Percentiles rank a stretch among this genome's conserved stretches.
phyloP scores from a whole-genome alignment of 2,329 filamentous ascomycete species.

The Escovopsis sp. region DNA sequence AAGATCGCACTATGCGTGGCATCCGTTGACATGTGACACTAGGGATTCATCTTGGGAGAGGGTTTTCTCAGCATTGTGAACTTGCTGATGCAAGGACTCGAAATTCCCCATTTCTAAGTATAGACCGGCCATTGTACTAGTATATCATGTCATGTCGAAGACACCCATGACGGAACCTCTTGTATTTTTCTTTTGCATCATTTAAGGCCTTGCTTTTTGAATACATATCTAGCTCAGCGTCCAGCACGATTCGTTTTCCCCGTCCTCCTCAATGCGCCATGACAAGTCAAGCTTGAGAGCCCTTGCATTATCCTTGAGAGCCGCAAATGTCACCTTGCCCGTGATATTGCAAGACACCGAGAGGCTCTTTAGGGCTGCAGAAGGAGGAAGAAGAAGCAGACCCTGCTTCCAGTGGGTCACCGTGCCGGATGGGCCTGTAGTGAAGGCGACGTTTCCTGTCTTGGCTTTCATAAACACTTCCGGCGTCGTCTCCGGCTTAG shows the following conservation, averaged over 20 bases:
- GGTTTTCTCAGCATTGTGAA: conserved; percentile 88
- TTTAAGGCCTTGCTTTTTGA: too few species aligned
- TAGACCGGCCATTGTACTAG: conserved; percentile 1
- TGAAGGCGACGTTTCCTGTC: conserved; percentile 62
- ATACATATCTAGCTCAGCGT: conserved; percentile 24
- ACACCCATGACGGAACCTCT: background rate
- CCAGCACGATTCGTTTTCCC: conserved; percentile 35
- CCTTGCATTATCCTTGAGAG: conserved; percentile 54
- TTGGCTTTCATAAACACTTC: conserved; percentile 44
- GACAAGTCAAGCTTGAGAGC: conserved; percentile 49
- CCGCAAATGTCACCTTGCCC: conserved; percentile 57
- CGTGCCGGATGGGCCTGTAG: conserved; percentile 62
- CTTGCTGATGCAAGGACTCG: conserved; percentile 60
- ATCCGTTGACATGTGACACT: conserved; percentile 3
- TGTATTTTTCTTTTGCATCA: too few species aligned
- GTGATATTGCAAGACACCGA: conserved; percentile 43
- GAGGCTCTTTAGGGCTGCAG: conserved; percentile 29
- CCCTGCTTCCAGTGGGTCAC: conserved; percentile 89
- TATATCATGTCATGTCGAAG: background rate
- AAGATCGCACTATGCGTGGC: background rate
- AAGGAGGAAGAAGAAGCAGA: conserved; percentile 53
- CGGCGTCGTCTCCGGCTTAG: conserved; percentile 38
- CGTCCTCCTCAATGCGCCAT: conserved; percentile 37
- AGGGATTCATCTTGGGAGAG: conserved; percentile 84
- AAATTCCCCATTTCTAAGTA: conserved; percentile 54